phyloP scores from a whole-genome alignment of 768 basidiomycete genomes.

The Tylopilus intermedius region DNA sequence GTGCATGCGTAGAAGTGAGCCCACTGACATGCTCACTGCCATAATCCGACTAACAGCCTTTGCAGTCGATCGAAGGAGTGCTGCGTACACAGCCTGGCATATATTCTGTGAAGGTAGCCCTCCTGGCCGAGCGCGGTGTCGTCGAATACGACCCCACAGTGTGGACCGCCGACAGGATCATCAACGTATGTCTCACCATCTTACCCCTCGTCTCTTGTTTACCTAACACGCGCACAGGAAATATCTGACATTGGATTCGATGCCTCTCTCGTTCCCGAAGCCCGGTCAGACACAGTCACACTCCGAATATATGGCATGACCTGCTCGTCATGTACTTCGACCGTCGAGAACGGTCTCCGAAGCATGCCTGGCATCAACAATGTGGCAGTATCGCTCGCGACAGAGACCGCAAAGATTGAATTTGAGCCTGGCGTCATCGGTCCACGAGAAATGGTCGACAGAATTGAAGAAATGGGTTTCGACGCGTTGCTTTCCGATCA shows the following conservation, averaged over 20 bases:
- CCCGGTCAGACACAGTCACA: constrained; percentile 61
- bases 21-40: background rate
- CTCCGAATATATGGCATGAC: constrained; percentile 91
- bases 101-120: constrained; percentile 83
- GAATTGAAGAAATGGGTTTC: constrained; percentile 84
- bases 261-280: constrained; percentile 67
- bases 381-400: constrained; percentile 70
- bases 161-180: constrained; percentile 82
- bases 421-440: constrained; percentile 72
- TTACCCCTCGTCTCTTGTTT: background rate
- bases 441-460: constrained; percentile 84
- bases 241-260: constrained; percentile 93
- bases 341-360: constrained; percentile 67
- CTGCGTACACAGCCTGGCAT: constrained; percentile 86
- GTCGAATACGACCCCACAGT: constrained; percentile 79
- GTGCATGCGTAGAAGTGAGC: constrained; percentile 80
- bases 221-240: constrained; percentile 49
- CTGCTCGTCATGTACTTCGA: constrained; percentile 73
- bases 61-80: constrained; percentile 79
- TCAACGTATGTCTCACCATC: constrained; percentile 43
- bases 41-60: background rate
- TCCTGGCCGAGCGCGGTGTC: constrained; percentile 91
- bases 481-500: constrained; percentile 83
- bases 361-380: constrained; percentile 67
- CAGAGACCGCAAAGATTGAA: constrained; percentile 67